Conservation (phyloP, 192 early-diverging fungal genomes). For the Mortierella claussenii region DNA sequence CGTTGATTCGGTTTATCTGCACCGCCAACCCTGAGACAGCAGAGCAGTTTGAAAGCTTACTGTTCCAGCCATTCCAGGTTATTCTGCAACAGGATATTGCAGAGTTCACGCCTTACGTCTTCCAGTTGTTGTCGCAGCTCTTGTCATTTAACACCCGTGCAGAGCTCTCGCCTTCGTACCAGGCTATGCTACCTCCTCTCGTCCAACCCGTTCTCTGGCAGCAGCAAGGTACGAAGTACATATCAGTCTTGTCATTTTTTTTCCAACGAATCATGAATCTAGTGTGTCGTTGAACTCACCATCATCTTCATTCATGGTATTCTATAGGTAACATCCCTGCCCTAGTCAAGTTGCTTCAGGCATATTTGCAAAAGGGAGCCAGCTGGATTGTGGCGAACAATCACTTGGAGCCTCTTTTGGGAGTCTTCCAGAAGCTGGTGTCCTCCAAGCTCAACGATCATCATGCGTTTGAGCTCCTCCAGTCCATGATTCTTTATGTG, state of each 20-base stretch:
- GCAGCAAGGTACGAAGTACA: slow-evolving; percentile 64
- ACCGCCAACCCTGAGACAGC: slow-evolving; percentile 73
- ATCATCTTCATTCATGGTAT: background rate
- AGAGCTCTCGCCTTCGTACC: slow-evolving; percentile 78
- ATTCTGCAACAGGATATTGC: slow-evolving; percentile 84
- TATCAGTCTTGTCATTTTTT: background rate
- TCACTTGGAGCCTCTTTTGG: slow-evolving; percentile 86
- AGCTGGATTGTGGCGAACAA: slow-evolving; percentile 73
- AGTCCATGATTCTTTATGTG: slow-evolving; percentile 79
- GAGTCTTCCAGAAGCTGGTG: slow-evolving; percentile 93
- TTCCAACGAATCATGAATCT: too few relatives aligned
- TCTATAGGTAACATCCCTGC: slow-evolving; percentile 90
- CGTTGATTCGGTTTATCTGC: slow-evolving; percentile 89
- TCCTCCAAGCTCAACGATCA: slow-evolving; percentile 87
- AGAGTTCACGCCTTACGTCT: slow-evolving; percentile 97
- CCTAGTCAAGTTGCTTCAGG: slow-evolving; percentile 86
- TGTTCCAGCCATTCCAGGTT: slow-evolving; percentile 90
- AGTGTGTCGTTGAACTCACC: background rate
- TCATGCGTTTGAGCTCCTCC: slow-evolving; percentile 85
- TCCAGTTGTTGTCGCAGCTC: slow-evolving; percentile 94
- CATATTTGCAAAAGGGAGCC: slow-evolving; percentile 84
- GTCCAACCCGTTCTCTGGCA: slow-evolving; percentile 92
- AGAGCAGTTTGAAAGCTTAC: slow-evolving; percentile 82
- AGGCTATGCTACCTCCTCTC: slow-evolving; percentile 77
- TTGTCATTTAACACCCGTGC: slow-evolving; percentile 75